Evolutionary conservation across 2,329 filamentous ascomycete species (phyloP).

Genomic region (Knufia fluminis): DNA sequence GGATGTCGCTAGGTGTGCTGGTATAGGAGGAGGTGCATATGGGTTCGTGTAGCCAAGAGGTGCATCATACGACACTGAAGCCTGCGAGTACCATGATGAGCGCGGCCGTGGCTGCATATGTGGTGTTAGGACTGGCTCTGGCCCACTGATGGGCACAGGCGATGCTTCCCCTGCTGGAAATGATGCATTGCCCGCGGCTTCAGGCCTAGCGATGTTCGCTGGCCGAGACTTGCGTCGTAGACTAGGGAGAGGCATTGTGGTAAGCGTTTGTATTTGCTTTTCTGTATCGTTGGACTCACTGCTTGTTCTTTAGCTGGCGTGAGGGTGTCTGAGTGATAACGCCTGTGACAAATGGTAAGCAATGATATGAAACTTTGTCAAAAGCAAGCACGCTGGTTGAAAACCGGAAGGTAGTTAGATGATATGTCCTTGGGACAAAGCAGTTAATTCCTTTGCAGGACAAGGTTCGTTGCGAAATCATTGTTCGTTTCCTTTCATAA

Average conservation of each 20-base stretch:
- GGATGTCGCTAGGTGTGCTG: background rate
- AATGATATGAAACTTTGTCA: background rate
- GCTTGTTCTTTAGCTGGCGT: background rate
- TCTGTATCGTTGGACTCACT: background rate
- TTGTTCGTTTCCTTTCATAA: background rate
- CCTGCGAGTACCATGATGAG: slow-evolving; percentile 5
- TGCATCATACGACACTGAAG: background rate
- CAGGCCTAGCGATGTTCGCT: background rate
- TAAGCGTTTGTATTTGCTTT: background rate
- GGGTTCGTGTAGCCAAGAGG: background rate
- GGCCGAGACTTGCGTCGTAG: background rate
- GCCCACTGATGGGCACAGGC: background rate
- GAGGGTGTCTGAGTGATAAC: background rate
- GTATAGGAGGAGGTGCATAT: background rate
- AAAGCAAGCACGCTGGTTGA: background rate
- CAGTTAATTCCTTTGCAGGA: background rate
- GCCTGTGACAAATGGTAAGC: background rate
- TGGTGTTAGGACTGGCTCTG: background rate
- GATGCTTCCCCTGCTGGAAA: background rate
- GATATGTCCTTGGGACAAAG: background rate
- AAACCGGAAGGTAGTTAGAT: background rate
- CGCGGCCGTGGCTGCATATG: background rate
- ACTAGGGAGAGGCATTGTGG: background rate
- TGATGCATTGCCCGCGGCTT: background rate
- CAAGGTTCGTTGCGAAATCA: background rate